Evolutionary conservation across 2,329 filamentous ascomycete species (phyloP), one percentile per base, ranked within the genome.

Genomic region (Whalleya microplaca): DNA sequence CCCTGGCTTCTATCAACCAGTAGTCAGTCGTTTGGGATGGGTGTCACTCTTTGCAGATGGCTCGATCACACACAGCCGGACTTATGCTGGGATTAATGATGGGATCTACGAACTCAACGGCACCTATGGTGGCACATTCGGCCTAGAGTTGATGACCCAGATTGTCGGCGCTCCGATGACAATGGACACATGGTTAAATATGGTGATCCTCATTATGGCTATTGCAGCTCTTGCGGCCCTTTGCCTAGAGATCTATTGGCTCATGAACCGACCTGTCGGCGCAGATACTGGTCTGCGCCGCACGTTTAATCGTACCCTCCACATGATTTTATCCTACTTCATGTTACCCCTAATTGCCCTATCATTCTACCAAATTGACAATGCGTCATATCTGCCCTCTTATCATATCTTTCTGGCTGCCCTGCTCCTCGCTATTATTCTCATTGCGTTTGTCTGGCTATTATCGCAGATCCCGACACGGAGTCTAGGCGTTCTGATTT

Each of bases 1-100:
- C 62, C 89, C 89, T 0, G 89, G 89, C 0, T 92, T 86, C 66
- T 89, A 87, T 59, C 88, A 90, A 62, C 89, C 89, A 0, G 84
- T 84, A 0, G 80, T 89, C 37, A 88, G 87, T 64, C 82, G 85
- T 57, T 80, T 81, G 1, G 83, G 82, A 47, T 92, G 89, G 89
- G 87, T 86, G 1, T 75, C 82, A 1, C 79, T 92, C 27, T 82
- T 91, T 73, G 64, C 63, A 2, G 57, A 53, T 1, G 72, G 73
- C 0, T 62, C 71, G 0, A 51, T 73, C 1, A 61, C 63, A 8
- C 57, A 63, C 2, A 49, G 63, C 0, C 56, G 47, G 1, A 18
- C 46, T 1, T 76, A 75, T 41, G 41, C 54, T 2, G 67, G 72
- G 3, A 59, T 72, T 0, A 43, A 75, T 2, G 82, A 86, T 50